Evolutionary conservation across 2,329 filamentous ascomycete genomes (phyloP).

Genomic region (Fusarium anguioides): DNA sequence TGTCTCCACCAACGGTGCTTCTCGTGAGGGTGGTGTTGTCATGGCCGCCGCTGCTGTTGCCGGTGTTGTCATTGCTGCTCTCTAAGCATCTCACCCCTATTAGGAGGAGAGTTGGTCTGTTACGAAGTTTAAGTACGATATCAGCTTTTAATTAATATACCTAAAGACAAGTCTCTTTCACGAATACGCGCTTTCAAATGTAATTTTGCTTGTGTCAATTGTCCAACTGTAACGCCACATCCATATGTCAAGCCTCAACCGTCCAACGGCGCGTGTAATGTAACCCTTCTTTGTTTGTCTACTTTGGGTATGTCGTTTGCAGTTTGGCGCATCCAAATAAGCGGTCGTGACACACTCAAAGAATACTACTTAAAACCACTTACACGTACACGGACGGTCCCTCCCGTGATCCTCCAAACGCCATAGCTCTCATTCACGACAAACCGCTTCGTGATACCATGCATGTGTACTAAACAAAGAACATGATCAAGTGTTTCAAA

Average conservation of each 20-base stretch:
- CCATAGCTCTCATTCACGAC: neutral
- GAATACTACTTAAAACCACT: neutral
- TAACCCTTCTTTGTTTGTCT: neutral
- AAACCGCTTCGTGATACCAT: neutral
- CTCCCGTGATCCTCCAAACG: neutral
- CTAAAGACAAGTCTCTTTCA: constrained; percentile 5
- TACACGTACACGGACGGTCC: no score
- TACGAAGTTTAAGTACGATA: constrained; percentile 9
- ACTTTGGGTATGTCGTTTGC: no score
- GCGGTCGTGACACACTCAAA: neutral
- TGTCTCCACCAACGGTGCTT: constrained; percentile 34
- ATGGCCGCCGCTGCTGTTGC: constrained; percentile 48
- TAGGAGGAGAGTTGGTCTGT: neutral
- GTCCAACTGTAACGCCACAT: neutral
- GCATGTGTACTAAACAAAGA: neutral
- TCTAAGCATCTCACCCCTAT: constrained; percentile 37
- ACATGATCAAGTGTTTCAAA: neutral
- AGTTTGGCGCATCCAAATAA: no score
- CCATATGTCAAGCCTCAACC: neutral
- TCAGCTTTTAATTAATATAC: constrained; percentile 29
- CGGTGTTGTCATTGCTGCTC: constrained; percentile 45
- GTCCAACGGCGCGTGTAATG: neutral
- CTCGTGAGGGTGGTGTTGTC: constrained; percentile 45
- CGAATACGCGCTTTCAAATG: no score
- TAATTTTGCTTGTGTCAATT: no score